Evolutionary conservation across 1,284 basidiomycete species (phyloP), one percentile per base, ranked within the genome.

Genomic region (Trametes versicolor): DNA sequence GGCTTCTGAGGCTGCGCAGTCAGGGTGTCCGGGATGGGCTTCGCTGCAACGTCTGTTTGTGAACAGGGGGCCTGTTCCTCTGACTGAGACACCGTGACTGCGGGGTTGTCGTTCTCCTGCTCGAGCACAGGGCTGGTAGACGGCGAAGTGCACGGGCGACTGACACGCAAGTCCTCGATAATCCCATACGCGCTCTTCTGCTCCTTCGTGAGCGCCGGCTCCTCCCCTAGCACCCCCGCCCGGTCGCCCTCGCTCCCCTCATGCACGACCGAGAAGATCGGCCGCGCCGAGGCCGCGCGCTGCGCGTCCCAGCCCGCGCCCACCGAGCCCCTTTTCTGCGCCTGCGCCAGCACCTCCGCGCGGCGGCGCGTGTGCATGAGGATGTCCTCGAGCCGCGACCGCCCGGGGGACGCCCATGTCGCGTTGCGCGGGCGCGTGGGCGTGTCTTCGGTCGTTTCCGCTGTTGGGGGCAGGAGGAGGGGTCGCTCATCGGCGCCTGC

Each of bases 201-300:
- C 25, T 19, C 32, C 1, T 19, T 29, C 2, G 41, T 19, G 27
- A 36, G 19, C 21, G 37, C 15, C 2, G 34, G 15, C 1, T 32
- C 29, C 13, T 12, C 25, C 27, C 37, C 15, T 12, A 12, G 37
- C n/a, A n/a, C 19, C 6, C 41, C 19, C 15, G 4, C 25, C 4
- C 47, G 37, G 17, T 51, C 47, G 17, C n/a, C 29, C 5, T 0
- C 23, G 21, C 10, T 19, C 27, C 8, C 54, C 21, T 25, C 27
- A 5, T 57, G 54, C 21, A 52, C 21, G 8, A 52, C 48, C n/a
- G 61, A 57, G 48, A 62, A 57, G 48, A 57, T 8, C 9, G 61
- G 48, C n/a, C 23, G 34, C 21, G 39, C 48, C 6, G 49, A 45
- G 15, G 47, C 27, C 4, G 34, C 48, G 25, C 47, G 53, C 53